Base-by-base conservation (phyloP, 108 stramenopile genomes). In the Pseudonitzschia delicatissima region DNA sequence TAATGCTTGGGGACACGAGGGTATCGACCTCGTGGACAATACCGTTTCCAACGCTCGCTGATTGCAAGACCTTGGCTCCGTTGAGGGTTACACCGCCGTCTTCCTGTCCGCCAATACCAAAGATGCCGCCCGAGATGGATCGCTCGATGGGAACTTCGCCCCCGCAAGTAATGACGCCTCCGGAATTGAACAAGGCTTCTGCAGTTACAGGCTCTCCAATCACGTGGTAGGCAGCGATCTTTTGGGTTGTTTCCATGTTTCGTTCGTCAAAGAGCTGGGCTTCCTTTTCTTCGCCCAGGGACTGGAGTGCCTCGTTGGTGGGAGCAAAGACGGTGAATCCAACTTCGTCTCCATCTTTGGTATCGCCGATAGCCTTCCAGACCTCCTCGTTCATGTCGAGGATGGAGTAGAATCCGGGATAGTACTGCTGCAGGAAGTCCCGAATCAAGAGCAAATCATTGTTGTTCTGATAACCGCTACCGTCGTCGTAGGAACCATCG, bases 301-400 rank as follows among this genome's bases (percentile, higher is more conserved):
- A 21, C 31, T 50, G 45, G 28, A 90, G 71, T 3, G 84, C 89
- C 1, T 33, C 58, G 3, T 68, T 74, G 49, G 57, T 87, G 27
- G 86, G 82, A 9, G 74, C 82, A 73, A 90, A 87, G 7, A 87
- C 67, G 23, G 89, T 90, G 45, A 73, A 90, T 0, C 87, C 87
- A 3, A 3, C 40, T 17, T 76, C 72, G 33, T 58, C 33, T 2
- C 13, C 25, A 0, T 64, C 39, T 15, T 40, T 27, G 32, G 45
- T 49, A 4, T 70, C 78, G 6, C 55, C 60, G 1, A 85, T 51
- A 13, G 59, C 58, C 65, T 82, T 80, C 76, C 73, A 69, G 23
- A 82, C 58, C 13, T 72, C 57, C 12, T 79, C 69, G 52, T 82
- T 85, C 34, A 20, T 42, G 36, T 67, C 33, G 50, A 79, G 47